These are phyloP conservation scores for Rhododendron henanense DNA, from an alignment of 148 eudicot genomes.

Conservation along the genomic window DNA sequence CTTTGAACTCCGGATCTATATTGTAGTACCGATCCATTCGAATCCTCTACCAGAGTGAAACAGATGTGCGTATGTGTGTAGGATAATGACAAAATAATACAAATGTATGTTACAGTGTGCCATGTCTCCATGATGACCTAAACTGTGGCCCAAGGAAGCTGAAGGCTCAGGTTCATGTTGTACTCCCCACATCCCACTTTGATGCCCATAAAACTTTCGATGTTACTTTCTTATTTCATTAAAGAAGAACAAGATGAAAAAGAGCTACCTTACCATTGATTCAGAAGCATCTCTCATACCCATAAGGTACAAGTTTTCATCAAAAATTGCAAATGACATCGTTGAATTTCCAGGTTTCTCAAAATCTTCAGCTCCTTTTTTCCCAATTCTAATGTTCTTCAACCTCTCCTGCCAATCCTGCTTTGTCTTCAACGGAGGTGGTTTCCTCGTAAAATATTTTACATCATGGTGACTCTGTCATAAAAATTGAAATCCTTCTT, in stretches of 20 bases:
- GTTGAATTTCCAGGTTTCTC: slow-evolving; percentile 56
- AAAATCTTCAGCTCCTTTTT: slow-evolving; percentile 52
- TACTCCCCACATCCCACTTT: too few relatives aligned
- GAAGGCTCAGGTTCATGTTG: neutral
- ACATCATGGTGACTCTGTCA: slow-evolving; percentile 37
- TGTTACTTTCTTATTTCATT: neutral
- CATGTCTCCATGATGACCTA: neutral
- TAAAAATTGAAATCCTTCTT: neutral
- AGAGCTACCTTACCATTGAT: slow-evolving; percentile 38
- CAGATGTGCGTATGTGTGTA: neutral
- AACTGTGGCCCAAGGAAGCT: neutral
- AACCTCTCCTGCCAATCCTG: slow-evolving; percentile 82
- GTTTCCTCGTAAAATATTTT: slow-evolving; percentile 43
- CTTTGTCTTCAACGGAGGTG: slow-evolving; percentile 61
- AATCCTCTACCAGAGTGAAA: neutral
- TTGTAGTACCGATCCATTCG: neutral
- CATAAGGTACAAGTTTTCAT: slow-evolving; percentile 55
- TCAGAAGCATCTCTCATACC: slow-evolving; percentile 39
- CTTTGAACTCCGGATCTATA: neutral
- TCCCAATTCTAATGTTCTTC: slow-evolving; percentile 55
- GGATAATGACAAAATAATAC: neutral
- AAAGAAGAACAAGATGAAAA: neutral
- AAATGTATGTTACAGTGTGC: neutral
- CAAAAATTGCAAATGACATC: slow-evolving; percentile 64
- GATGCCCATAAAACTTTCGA: neutral